Base-by-base conservation (phyloP, 208 protist species). In the Leptomonas pyrrhocoris region DNA sequence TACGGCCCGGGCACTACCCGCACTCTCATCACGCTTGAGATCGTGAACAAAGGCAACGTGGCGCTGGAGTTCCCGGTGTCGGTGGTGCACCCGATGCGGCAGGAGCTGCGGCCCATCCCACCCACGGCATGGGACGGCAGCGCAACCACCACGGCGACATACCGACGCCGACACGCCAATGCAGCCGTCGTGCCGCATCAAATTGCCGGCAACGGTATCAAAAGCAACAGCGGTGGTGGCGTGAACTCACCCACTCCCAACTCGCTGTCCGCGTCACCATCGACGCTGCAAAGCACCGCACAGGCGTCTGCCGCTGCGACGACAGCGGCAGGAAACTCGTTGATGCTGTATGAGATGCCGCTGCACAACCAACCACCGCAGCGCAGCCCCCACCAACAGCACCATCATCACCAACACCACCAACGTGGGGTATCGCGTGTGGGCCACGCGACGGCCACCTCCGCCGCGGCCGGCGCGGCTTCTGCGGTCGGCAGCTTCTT, bases 11-110 rank as follows among this genome's bases (percentile, higher is more conserved):
- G 79, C 42, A 77, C 87, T 5, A 69, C 71, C 12, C 80, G 80
- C 28, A 68, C 83, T 12, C 83, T 85, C 72, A 83, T 94, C 23
- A 83, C 87, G 23, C 59, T 94, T 9, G 85, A 94, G 58, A 92
- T 96, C 50, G 77, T 85, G 16, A 96, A 96, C 73, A 78, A 81
- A 42, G 73, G 83, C 23, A 80, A 43, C 46, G 82, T 91, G 42
- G 79, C 88, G 16, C 76, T 96, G 31, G 89, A 96, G 81, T 96
- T 96, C 59, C 85, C 89, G 16, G 73, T 94, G 16, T 86, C 86
- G n/a, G 91, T 96, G 19, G 81, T 94, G 46, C 85, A 88, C 53
- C 88, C 91, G 23, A 88, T 96, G 64, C 86, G 85, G 18, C 77
- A 90, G 51, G 87, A 96, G 76, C 74, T 93, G 70, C 83, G 79